phyloP scores from a whole-genome alignment of 345 rosid species.

The Mallotus nudiflorus region DNA sequence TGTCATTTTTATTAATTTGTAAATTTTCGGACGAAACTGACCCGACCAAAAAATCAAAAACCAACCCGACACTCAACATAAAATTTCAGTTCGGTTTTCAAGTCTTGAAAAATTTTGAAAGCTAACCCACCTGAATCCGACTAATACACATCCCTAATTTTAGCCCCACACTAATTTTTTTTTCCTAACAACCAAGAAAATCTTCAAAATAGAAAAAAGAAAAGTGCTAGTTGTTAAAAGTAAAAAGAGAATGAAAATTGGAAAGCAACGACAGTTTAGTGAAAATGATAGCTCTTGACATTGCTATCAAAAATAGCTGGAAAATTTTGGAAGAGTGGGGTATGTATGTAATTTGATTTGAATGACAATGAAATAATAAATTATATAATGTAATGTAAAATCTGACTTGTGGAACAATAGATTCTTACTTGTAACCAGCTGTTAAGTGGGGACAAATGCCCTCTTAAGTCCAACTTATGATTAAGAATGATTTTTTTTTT shows the following conservation, averaged over 20 bases:
- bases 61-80: too few relatives aligned
- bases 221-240: not conserved
- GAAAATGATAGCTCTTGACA: conserved; percentile 13
- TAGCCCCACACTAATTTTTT: too few relatives aligned
- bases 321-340: conserved; percentile 6
- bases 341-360: not conserved
- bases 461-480: conserved; percentile 31
- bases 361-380: conserved; percentile 7
- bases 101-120: too few relatives aligned
- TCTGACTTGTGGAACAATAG: conserved; percentile 29
- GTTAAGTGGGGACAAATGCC: conserved; percentile 40
- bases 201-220: not conserved
- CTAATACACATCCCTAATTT: too few relatives aligned
- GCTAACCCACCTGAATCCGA: too few relatives aligned
- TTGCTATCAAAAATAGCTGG: conserved; percentile 38
- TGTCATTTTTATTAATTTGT: too few relatives aligned
- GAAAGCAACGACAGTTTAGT: not conserved
- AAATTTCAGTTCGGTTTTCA: too few relatives aligned
- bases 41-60: too few relatives aligned
- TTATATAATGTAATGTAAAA: not conserved
- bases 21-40: too few relatives aligned
- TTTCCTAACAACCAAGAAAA: not conserved
- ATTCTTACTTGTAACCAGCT: conserved; percentile 41
- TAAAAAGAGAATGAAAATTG: not conserved
- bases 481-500: conserved; percentile 17